A percentile compares a stretch with the other conserved stretches of the same genome.
These are phyloP conservation scores for Sugiyamaella mastotermitis DNA, from an alignment of 805 yeast genomes.

Conservation along the genomic window DNA sequence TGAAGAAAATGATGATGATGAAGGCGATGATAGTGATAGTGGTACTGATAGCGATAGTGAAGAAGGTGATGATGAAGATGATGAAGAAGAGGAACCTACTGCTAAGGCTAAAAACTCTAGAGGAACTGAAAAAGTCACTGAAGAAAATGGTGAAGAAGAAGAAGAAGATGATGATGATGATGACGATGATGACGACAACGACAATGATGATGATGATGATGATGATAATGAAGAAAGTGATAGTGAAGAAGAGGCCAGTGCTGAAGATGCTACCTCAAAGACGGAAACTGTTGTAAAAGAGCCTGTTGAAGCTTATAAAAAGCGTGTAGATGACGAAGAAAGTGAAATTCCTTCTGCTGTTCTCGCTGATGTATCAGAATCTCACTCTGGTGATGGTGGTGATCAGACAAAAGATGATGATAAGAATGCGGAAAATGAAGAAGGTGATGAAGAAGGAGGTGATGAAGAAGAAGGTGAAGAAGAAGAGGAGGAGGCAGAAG, in stretches of 20 bases:
- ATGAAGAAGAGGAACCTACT: background rate
- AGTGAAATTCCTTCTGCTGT: background rate
- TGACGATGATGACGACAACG: background rate
- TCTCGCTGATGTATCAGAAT: background rate
- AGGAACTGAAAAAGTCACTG: no score
- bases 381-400: background rate
- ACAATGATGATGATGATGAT: constrained; percentile 1
- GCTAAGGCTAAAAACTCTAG: background rate
- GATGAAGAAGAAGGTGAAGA: constrained; percentile 1
- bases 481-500: background rate
- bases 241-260: background rate
- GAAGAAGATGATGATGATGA: no score
- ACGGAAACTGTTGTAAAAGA: background rate
- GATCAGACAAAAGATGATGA: background rate
- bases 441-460: background rate
- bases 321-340: background rate
- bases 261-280: background rate
- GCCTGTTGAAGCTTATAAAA: background rate
- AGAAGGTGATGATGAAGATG: background rate
- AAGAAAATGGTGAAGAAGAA: no score
- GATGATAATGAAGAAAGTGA: background rate
- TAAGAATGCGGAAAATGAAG: background rate
- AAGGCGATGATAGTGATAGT: background rate
- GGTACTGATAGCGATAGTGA: background rate
- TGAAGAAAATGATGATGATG: background rate